Conservation (phyloP, 495 filamentous ascomycete species). For the Talaromyces liani region DNA sequence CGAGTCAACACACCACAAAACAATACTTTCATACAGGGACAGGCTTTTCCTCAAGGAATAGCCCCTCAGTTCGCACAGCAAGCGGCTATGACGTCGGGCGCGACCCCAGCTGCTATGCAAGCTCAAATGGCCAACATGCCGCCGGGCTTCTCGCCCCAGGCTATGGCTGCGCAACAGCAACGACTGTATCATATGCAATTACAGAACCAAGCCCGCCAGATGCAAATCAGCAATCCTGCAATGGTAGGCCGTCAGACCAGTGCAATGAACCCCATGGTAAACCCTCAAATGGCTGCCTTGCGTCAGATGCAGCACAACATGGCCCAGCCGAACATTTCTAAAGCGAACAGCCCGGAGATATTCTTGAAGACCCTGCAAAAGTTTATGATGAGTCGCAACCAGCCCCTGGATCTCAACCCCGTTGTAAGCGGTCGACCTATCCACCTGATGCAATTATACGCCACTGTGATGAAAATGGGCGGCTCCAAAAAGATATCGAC, state of each 20-base stretch:
- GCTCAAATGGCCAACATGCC: constrained; percentile 37
- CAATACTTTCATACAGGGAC: constrained; percentile 50
- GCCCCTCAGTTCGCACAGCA: constrained; percentile 47
- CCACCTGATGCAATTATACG: constrained; percentile 67
- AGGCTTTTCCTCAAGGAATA: constrained; percentile 51
- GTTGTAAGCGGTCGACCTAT: constrained; percentile 62
- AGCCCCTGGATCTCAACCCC: constrained; percentile 64
- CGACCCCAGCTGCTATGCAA: constrained; percentile 30
- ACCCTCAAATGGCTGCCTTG: constrained; percentile 42
- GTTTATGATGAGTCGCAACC: constrained; percentile 64
- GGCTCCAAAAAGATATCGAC: constrained; percentile 68
- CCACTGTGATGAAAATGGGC: constrained; percentile 63
- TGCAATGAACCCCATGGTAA: constrained; percentile 37
- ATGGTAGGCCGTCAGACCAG: constrained; percentile 33
- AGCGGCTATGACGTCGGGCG: constrained; percentile 28
- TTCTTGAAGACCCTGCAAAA: constrained; percentile 66
- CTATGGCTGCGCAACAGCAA: constrained; percentile 40
- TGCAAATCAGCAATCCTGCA: constrained; percentile 49
- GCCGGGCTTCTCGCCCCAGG: constrained; percentile 41
- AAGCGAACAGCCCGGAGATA: constrained; percentile 51
- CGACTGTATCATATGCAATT: constrained; percentile 50
- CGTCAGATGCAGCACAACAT: constrained; percentile 58
- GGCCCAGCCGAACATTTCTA: constrained; percentile 48
- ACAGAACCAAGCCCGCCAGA: constrained; percentile 55
- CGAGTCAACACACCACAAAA: constrained; percentile 71